Evolutionary conservation across 1,284 basidiomycete genomes (phyloP), one percentile per base, ranked within the genome.

Genomic region (Pseudozyma sp.): DNA sequence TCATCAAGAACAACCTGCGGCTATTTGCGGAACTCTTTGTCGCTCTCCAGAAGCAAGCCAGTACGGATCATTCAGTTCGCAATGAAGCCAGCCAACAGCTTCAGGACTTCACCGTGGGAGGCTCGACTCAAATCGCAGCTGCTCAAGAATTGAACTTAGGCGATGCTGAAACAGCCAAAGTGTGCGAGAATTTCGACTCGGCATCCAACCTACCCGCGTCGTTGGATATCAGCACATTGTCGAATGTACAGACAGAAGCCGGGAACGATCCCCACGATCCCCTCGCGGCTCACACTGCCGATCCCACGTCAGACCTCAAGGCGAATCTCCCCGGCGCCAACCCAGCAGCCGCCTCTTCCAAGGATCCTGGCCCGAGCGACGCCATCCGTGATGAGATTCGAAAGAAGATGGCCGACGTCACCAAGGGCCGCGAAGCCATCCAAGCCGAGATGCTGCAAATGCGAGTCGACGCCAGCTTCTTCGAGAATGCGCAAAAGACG

Each of bases 11-110:
- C 53, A 67, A 76, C 25, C 54, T 76, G 10, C 56, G 61, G 16
- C 58, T 76, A 4, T 76, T 76, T 44, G 73, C 64, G 39, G 73
- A 76, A 7, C 68, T 76, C 44, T 76, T 76, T 49, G 64, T 70
- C 2, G 73, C 68, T 11, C 73, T 76, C 6, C 73, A 76, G 52
- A 76, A 71, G 64, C 73, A 76, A 43, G 73, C 68, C 1, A 57
- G 21, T 56, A 59, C 63, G 31, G 72, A 70, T 34, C 18, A 43
- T 36, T 18, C 52, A 11, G 52, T n/a, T 12, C 40, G 52, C 7
- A 59, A 62, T 13, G 53, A 54, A 39, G 21, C 66, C 2, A 59
- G 47, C 13, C 31, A 18, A 11, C 38, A 36, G 18, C 31, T 34
- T 21, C n/a, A 9, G 25, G 11, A 48, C 14, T 16, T 31, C 47